A percentile compares a stretch with the other conserved stretches of the same genome.
phyloP scores from a whole-genome alignment of 1,284 basidiomycete species.

The Violaceomyces palustris region DNA sequence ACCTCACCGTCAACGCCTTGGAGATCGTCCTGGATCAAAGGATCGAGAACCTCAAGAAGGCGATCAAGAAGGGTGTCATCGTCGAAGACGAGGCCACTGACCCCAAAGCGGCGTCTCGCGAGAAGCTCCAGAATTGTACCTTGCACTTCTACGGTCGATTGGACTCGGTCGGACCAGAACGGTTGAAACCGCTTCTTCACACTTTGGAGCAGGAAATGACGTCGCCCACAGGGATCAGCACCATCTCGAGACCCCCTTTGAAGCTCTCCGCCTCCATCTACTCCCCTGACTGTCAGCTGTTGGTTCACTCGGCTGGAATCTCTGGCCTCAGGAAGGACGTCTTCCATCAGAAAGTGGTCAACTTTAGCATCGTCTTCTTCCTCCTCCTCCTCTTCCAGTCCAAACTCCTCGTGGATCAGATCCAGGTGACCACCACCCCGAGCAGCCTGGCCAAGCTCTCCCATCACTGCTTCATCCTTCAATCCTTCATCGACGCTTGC shows the following conservation, averaged over 20 bases:
- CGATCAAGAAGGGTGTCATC: constrained; percentile 19
- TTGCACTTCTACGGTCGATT: constrained; percentile 50
- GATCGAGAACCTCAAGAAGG: constrained; percentile 32
- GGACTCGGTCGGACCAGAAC: constrained; percentile 22
- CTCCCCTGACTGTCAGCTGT: constrained; percentile 48
- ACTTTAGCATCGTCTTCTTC: constrained; percentile 41
- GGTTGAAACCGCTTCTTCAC: constrained; percentile 16
- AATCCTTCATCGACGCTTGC: constrained; percentile 47
- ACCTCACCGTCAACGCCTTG: constrained; percentile 34
- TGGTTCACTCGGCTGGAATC: constrained; percentile 26
- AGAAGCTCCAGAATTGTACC: constrained; percentile 36
- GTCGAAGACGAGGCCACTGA: constrained; percentile 9
- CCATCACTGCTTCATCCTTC: constrained; percentile 35
- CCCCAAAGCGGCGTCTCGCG: neutral
- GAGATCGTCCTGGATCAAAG: constrained; percentile 39
- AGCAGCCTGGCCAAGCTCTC: constrained; percentile 37
- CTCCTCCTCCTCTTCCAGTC: constrained; percentile 35
- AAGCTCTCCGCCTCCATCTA: constrained; percentile 33
- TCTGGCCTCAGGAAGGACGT: constrained; percentile 18
- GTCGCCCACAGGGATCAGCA: constrained; percentile 37
- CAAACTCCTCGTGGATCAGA: constrained; percentile 46
- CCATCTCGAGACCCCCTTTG: constrained; percentile 25
- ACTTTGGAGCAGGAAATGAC: constrained; percentile 43
- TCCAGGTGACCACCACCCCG: constrained; percentile 44
- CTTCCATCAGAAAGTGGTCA: constrained; percentile 40